phyloP scores from a whole-genome alignment of 129 eudicot species.

The Cynara cardunculus region DNA sequence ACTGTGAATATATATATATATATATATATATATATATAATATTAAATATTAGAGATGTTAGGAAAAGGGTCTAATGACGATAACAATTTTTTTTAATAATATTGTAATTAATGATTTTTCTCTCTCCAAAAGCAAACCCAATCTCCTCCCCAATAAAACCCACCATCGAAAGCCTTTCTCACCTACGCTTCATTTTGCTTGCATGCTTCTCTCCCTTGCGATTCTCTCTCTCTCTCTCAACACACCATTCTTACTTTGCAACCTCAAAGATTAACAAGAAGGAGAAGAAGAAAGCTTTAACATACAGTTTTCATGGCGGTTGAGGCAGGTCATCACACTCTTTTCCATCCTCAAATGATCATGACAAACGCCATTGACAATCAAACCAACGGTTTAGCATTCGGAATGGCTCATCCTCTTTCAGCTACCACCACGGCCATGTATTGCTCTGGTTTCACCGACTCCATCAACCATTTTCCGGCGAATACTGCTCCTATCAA shows the following conservation, averaged over 20 bases:
- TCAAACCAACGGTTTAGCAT: not conserved
- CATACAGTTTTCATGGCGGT: constrained; percentile 22
- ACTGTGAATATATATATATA: too few species aligned
- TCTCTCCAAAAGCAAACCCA: constrained; percentile 20
- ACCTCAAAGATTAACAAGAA: not conserved
- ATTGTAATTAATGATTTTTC: not conserved
- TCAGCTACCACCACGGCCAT: not conserved
- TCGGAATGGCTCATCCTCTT: not conserved
- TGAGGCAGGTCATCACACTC: constrained; percentile 29
- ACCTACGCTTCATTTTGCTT: constrained; percentile 18
- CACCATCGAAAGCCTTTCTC: constrained; percentile 22
- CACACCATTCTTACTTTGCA: not conserved
- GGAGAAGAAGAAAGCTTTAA: not conserved
- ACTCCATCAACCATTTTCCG: not conserved
- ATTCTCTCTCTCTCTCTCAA: constrained; percentile 7
- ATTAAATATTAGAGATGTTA: not conserved
- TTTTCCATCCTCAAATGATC: constrained; percentile 38
- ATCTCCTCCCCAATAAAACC: constrained; percentile 19
- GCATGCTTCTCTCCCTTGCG: constrained; percentile 23
- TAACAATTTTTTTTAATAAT: not conserved
- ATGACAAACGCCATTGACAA: constrained; percentile 15
- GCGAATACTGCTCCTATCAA: constrained; percentile 15
- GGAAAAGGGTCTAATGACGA: not conserved
- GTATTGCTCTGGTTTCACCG: constrained; percentile 27
- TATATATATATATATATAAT: too few species aligned